Conservation (phyloP, 2,329 filamentous ascomycete species). For the Phaeosphaeriaceae sp. region DNA sequence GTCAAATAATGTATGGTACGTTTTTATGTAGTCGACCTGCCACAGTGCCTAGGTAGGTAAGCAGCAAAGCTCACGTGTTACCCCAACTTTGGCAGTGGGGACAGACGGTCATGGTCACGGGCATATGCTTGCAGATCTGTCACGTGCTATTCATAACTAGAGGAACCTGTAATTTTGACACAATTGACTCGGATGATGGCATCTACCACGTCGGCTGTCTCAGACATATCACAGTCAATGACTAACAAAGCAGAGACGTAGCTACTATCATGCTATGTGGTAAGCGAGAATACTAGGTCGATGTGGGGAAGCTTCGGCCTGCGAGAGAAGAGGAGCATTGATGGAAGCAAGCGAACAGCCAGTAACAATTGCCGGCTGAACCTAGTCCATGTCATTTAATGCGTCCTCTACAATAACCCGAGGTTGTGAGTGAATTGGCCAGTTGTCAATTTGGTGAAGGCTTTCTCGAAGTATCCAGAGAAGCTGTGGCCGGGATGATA, state of each 20-base stretch:
- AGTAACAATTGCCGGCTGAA: constrained; percentile 1
- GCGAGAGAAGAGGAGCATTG: not conserved
- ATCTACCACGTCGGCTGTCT: constrained; percentile 2
- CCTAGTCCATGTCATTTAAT: not conserved
- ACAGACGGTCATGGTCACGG: too few species aligned
- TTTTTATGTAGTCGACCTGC: too few species aligned
- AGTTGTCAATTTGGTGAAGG: constrained; percentile 26
- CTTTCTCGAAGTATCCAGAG: constrained; percentile 31
- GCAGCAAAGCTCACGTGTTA: too few species aligned
- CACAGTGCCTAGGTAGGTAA: too few species aligned
- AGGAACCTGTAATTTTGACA: not conserved
- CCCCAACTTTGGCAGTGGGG: too few species aligned
- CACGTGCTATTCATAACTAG: not conserved
- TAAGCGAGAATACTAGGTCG: not conserved
- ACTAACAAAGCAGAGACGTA: constrained; percentile 9
- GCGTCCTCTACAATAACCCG: not conserved
- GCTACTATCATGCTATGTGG: constrained; percentile 7
- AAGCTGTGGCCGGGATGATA: constrained; percentile 15
- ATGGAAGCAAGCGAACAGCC: not conserved
- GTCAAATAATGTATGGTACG: not conserved
- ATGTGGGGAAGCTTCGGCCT: constrained; percentile 3
- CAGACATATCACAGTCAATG: constrained; percentile 4
- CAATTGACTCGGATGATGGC: too few species aligned
- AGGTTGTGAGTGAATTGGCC: constrained; percentile 18
- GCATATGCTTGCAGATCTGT: too few species aligned